Base-by-base conservation (phyloP, 2,329 filamentous ascomycete species). In the Fusarium penzigii region DNA sequence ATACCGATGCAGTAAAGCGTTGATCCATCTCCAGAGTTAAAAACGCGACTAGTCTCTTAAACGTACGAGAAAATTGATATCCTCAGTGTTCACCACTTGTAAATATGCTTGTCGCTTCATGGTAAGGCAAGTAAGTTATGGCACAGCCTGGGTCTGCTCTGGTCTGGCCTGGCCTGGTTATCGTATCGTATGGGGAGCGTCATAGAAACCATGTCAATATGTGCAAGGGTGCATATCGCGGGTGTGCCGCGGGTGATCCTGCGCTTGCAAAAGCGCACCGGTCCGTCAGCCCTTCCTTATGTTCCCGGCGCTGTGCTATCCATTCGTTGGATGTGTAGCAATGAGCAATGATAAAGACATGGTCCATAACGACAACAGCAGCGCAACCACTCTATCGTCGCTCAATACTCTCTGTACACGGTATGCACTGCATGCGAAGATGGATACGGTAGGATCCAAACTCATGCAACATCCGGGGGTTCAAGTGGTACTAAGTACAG, bases 241-340 rank as follows among this genome's bases (percentile, higher is more conserved):
- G 32, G 13, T 36, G 32, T 9, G 13, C 68, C 63, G 67, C 63
- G 66, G 67, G 61, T 68, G 59, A 69, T 67, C 57, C 65, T 67
- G 62, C 69, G 66, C 58, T 65, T 70, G 68, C 65, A 71, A 52
- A 65, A 65, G 66, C 68, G 69, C 65, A 66, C 67, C 68, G 68
- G 68, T 68, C 67, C 68, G 59, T 59, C 57, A 54, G 68, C 61
- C 52, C 51, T 52, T 56, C 49, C 53, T 53, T 49, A 52, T 51
- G 45, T 51, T 44, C 39, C 38, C n/a, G 44, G 46, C 41, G 39
- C 42, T 51, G 45, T 29, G 46, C 34, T 13, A 44, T 20, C 20
- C 20, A 25, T 25, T 25, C 20, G 20, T 25, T 25, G 20, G 7
- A 25, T 4, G 20, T 25, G 20, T 25, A 20, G 32, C 32, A 20